These are phyloP conservation scores for Jatropha curcas DNA, from an alignment of 345 rosid genomes.

Conservation along the genomic window DNA sequence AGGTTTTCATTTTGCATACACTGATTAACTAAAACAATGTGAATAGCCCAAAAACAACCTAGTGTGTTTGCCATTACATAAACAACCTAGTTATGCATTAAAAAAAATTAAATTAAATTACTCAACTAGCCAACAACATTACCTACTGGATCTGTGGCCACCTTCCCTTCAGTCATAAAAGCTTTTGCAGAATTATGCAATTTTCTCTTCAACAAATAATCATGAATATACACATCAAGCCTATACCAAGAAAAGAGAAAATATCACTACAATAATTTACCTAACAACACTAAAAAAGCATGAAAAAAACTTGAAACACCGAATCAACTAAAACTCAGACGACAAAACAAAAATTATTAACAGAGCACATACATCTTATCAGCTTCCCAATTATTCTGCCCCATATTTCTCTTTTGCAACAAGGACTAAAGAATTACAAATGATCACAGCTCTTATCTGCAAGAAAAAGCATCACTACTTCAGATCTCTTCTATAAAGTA, in stretches of 20 bases:
- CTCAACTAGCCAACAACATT: slow-evolving; percentile 25
- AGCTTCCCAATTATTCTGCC: slow-evolving; percentile 71
- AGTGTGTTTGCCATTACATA: neutral
- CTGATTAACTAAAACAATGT: neutral
- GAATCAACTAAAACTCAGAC: neutral
- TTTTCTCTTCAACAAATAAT: slow-evolving; percentile 68
- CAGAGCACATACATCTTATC: slow-evolving; percentile 55
- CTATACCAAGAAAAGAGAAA: slow-evolving; percentile 24
- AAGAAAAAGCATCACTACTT: slow-evolving; percentile 2
- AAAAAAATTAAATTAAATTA: neutral
- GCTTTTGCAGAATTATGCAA: slow-evolving; percentile 66
- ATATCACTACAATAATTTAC: neutral
- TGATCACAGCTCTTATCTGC: slow-evolving; percentile 18
- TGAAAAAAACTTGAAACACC: neutral
- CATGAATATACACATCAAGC: slow-evolving; percentile 78
- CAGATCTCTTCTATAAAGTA: no score
- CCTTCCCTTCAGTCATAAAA: slow-evolving; percentile 71
- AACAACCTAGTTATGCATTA: neutral
- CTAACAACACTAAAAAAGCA: neutral
- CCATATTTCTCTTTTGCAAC: slow-evolving; percentile 31
- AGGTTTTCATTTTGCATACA: neutral
- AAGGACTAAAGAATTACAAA: neutral
- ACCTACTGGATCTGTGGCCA: slow-evolving; percentile 72
- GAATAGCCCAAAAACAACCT: neutral
- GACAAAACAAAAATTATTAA: neutral